These are phyloP conservation scores for Rickenella mellea DNA, from an alignment of 768 basidiomycete species.

Conservation along the genomic window DNA sequence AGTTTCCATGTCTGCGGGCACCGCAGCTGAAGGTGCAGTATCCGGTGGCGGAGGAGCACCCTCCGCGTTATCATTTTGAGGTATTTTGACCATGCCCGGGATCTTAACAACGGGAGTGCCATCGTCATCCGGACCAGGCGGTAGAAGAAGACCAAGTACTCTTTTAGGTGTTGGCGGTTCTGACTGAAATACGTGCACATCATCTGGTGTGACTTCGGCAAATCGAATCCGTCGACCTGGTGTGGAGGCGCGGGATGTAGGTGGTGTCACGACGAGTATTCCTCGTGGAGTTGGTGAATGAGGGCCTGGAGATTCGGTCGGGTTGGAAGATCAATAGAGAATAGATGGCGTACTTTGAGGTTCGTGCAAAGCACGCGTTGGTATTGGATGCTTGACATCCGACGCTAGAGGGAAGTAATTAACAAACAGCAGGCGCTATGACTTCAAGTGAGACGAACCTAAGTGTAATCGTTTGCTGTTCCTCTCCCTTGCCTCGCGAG, in stretches of 20 bases:
- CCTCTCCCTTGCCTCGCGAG: constrained; percentile 37
- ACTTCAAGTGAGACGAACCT: neutral
- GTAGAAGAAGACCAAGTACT: constrained; percentile 44
- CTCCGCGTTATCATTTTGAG: neutral
- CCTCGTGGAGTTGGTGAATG: neutral
- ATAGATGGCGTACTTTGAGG: neutral
- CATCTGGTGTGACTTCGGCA: constrained; percentile 62
- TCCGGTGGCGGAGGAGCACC: neutral
- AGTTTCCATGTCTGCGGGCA: no score
- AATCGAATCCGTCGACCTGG: constrained; percentile 51
- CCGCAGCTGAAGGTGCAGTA: constrained; percentile 5
- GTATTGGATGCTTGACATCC: neutral
- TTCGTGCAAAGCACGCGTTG: neutral
- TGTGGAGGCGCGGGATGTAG: neutral
- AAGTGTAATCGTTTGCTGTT: constrained; percentile 9
- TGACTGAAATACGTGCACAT: constrained; percentile 78
- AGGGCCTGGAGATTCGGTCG: neutral
- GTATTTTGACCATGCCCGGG: neutral
- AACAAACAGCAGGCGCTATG: neutral
- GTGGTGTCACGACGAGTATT: neutral
- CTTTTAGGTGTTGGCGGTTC: constrained; percentile 68
- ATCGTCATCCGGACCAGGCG: constrained; percentile 23
- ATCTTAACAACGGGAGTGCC: constrained; percentile 2
- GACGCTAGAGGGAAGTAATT: neutral
- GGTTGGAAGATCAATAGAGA: neutral